phyloP scores from a whole-genome alignment of 768 basidiomycete genomes.

The Fomitopsis serialis region DNA sequence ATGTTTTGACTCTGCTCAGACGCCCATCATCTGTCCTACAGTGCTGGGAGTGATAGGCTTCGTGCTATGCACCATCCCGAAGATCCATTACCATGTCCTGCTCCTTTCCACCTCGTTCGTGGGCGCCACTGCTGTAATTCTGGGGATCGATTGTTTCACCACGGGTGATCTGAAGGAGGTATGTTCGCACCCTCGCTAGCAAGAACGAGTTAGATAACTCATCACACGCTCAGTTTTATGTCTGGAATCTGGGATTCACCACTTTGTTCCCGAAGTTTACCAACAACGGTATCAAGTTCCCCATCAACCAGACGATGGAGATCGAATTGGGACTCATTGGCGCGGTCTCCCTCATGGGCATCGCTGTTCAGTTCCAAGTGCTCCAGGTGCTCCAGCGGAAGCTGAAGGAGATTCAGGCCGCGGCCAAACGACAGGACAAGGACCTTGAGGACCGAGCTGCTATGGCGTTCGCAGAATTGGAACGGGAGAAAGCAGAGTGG shows the following conservation, averaged over 20 bases:
- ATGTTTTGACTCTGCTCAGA: constrained; percentile 1
- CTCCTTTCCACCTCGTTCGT: constrained; percentile 86
- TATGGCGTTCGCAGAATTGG: constrained; percentile 55
- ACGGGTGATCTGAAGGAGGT: constrained; percentile 93
- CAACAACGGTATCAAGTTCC: constrained; percentile 63
- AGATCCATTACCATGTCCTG: constrained; percentile 82
- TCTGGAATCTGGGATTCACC: constrained; percentile 91
- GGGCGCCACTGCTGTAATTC: constrained; percentile 84
- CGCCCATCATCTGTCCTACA: constrained; percentile 14
- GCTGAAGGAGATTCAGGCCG: constrained; percentile 72
- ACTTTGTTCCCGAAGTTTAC: constrained; percentile 74
- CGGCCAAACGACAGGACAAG: constrained; percentile 65
- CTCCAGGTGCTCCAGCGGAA: constrained; percentile 75
- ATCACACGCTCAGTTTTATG: constrained; percentile 66
- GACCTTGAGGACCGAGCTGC: constrained; percentile 75
- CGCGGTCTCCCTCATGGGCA: constrained; percentile 80
- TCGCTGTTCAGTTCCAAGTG: constrained; percentile 86
- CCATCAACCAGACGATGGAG: constrained; percentile 85
- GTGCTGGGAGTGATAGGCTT: constrained; percentile 75
- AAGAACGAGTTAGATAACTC: constrained; percentile 5
- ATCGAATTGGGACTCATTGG: constrained; percentile 89
- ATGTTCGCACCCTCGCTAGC: constrained; percentile 13
- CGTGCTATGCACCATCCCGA: constrained; percentile 77
- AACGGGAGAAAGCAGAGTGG: constrained; percentile 77
- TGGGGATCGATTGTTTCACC: constrained; percentile 92